Evolutionary conservation across 495 filamentous ascomycete species (phyloP).

Genomic region (Thermothielavioides terrestris): DNA sequence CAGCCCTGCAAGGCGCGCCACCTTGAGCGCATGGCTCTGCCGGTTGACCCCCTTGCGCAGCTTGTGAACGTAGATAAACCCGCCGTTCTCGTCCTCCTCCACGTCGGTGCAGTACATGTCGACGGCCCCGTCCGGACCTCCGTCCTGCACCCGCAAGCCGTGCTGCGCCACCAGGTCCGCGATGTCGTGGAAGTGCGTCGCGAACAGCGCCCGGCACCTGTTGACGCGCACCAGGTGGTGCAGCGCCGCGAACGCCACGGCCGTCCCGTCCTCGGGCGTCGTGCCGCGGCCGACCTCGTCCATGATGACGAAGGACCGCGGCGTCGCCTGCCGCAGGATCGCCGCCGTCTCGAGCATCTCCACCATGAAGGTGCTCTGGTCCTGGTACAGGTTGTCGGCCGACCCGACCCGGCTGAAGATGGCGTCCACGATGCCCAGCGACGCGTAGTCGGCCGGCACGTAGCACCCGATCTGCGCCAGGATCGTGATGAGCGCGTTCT

Average conservation of each 20-base stretch:
- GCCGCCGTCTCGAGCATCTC: slow-evolving; percentile 73
- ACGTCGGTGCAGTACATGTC: slow-evolving; percentile 89
- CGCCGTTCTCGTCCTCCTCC: slow-evolving; percentile 52
- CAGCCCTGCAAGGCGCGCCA: slow-evolving; percentile 76
- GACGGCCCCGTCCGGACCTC: slow-evolving; percentile 45
- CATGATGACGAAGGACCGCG: slow-evolving; percentile 89
- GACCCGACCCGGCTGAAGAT: slow-evolving; percentile 89
- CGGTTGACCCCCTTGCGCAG: slow-evolving; percentile 76
- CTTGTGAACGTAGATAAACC: slow-evolving; percentile 80
- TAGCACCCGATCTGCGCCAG: slow-evolving; percentile 87
- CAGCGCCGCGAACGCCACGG: slow-evolving; percentile 80
- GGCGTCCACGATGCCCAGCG: slow-evolving; percentile 80
- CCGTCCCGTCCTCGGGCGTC: slow-evolving; percentile 81
- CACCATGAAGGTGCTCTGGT: slow-evolving; percentile 94
- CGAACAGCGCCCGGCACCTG: slow-evolving; percentile 74
- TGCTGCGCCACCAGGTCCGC: slow-evolving; percentile 55
- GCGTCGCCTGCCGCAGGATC: slow-evolving; percentile 58
- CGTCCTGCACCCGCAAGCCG: slow-evolving; percentile 29
- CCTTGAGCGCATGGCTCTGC: slow-evolving; percentile 82
- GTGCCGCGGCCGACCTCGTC: slow-evolving; percentile 95
- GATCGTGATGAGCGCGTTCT: slow-evolving; percentile 89
- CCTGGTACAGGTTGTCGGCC: slow-evolving; percentile 81
- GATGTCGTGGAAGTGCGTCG: slow-evolving; percentile 86
- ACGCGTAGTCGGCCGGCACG: slow-evolving; percentile 78
- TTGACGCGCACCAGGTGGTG: slow-evolving; percentile 72